Conservation (phyloP, 2,329 filamentous ascomycete genomes). For the Sclerotinia trifoliorum region DNA sequence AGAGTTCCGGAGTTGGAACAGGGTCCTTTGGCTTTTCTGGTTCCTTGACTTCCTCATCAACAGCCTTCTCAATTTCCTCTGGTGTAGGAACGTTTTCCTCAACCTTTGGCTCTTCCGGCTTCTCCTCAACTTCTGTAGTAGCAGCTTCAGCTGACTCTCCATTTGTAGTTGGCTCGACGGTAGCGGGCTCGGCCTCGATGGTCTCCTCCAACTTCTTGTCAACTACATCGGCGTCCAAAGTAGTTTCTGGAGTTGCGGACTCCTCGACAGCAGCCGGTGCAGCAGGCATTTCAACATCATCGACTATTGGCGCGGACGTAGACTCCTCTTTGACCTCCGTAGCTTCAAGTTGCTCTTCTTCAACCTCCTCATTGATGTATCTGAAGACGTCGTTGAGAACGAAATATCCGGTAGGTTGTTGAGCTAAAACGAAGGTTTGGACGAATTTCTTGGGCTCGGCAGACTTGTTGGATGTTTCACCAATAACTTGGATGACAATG, state of each 20-base stretch:
- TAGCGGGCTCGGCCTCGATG: constrained; percentile 42
- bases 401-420: constrained; percentile 96
- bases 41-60: constrained; percentile 56
- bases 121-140: constrained; percentile 39
- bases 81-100: constrained; percentile 43
- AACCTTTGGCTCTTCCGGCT: constrained; percentile 36
- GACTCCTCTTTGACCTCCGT: constrained; percentile 37
- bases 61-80: constrained; percentile 52
- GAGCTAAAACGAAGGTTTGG: constrained; percentile 94
- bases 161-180: constrained; percentile 44
- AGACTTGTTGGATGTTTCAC: constrained; percentile 93
- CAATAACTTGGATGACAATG: constrained; percentile 97
- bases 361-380: constrained; percentile 81
- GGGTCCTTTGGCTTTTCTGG: constrained; percentile 67
- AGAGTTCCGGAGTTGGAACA: constrained; percentile 48
- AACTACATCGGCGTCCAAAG: constrained; percentile 53
- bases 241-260: constrained; percentile 26
- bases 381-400: constrained; percentile 98
- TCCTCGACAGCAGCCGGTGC: constrained; percentile 40
- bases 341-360: constrained; percentile 63
- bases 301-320: constrained; percentile 32
- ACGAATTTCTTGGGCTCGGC: constrained; percentile 93
- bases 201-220: constrained; percentile 76
- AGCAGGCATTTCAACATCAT: constrained; percentile 41
- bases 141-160: constrained; percentile 42